Evolutionary conservation across 208 protist genomes (phyloP).

Genomic region (Wallacemonas sp.): DNA sequence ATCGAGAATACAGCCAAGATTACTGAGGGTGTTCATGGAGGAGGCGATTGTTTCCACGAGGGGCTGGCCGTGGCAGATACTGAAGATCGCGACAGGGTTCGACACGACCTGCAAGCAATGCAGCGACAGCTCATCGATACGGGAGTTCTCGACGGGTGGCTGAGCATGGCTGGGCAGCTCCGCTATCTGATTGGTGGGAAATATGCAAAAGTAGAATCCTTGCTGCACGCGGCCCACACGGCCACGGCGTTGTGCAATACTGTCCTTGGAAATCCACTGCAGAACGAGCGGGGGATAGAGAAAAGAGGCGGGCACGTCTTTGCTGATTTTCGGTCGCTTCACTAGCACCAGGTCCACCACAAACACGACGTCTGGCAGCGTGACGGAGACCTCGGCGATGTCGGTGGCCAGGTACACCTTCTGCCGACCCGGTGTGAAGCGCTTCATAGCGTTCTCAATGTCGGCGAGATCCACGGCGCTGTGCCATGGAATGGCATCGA

Average conservation of each 20-base stretch:
- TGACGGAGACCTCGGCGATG: slow-evolving; percentile 97
- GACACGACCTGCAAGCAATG: slow-evolving; percentile 74
- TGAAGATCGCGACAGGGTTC: slow-evolving; percentile 73
- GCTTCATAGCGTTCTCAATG: slow-evolving; percentile 89
- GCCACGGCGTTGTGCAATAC: slow-evolving; percentile 71
- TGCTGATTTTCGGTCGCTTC: slow-evolving; percentile 77
- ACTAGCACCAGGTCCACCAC: slow-evolving; percentile 95
- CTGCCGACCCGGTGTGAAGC: slow-evolving; percentile 66
- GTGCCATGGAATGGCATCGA: slow-evolving; percentile 85
- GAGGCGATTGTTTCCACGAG: slow-evolving; percentile 53
- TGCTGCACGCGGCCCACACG: slow-evolving; percentile 85
- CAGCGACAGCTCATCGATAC: slow-evolving; percentile 75
- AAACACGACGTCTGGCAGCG: slow-evolving; percentile 94
- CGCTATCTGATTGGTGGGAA: slow-evolving; percentile 44
- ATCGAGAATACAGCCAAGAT: slow-evolving; percentile 73
- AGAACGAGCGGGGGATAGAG: slow-evolving; percentile 83
- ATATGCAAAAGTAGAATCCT: slow-evolving; percentile 81
- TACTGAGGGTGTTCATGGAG: slow-evolving; percentile 65
- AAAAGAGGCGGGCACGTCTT: slow-evolving; percentile 53
- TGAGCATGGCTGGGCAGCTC: slow-evolving; percentile 38
- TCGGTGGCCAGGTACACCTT: slow-evolving; percentile 96
- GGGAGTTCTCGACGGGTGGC: slow-evolving; percentile 47
- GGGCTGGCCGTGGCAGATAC: slow-evolving; percentile 70
- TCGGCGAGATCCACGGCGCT: slow-evolving; percentile 78
- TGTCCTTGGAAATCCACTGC: slow-evolving; percentile 74